phyloP scores from a whole-genome alignment of 176 grass and related monocot species.

The Poa pratensis region DNA sequence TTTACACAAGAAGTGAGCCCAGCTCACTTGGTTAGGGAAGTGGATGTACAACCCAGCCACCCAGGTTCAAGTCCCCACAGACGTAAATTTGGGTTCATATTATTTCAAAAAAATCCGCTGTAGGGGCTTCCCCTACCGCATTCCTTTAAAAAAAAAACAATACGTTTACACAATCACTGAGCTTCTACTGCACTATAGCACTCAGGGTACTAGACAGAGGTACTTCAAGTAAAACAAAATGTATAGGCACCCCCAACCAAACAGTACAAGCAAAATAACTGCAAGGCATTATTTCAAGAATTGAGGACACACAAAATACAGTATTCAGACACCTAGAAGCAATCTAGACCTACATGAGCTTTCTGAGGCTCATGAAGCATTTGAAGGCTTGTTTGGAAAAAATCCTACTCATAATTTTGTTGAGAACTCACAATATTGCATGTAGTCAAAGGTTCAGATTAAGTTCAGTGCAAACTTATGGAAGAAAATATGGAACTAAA shows the following conservation, averaged over 20 bases:
- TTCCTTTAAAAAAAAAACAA: neutral
- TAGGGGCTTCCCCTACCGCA: too few relatives aligned
- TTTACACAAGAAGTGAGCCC: too few relatives aligned
- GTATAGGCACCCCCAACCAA: neutral
- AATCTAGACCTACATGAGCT: constrained; percentile 6
- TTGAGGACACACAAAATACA: neutral
- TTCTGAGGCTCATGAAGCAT: constrained; percentile 9
- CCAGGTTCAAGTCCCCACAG: too few relatives aligned
- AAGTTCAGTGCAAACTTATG: neutral
- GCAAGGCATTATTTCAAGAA: neutral
- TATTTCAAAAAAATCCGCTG: too few relatives aligned
- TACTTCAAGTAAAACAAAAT: neutral
- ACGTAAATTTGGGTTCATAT: too few relatives aligned
- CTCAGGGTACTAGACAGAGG: neutral
- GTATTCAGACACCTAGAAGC: neutral
- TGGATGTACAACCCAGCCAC: too few relatives aligned
- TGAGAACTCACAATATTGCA: neutral
- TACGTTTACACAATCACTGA: too few relatives aligned
- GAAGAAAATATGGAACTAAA: neutral
- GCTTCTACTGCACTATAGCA: neutral
- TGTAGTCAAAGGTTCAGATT: constrained; percentile 34
- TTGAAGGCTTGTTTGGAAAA: neutral
- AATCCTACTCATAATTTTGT: neutral
- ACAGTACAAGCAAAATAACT: neutral
- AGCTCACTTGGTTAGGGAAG: too few relatives aligned